These are phyloP conservation scores for Scutellaria barbata DNA, from an alignment of 257 asterid species.

Conservation along the genomic window DNA sequence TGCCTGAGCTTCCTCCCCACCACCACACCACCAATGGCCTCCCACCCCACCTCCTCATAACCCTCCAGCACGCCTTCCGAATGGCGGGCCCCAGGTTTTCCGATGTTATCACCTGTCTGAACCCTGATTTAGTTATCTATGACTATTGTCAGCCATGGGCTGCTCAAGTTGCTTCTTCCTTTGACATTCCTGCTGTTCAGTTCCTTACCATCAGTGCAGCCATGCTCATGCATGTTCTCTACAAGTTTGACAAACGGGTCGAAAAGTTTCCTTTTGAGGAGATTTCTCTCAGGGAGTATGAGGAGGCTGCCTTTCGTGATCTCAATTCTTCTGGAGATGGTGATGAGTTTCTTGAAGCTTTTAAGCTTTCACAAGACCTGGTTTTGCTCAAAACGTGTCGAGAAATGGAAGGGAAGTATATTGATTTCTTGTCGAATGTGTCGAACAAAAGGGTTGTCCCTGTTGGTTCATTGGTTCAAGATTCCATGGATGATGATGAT, in stretches of 20 bases:
- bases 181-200: conserved; percentile 53
- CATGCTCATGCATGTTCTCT: conserved; percentile 29
- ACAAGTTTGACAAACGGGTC: conserved; percentile 2
- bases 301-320: conserved; percentile 21
- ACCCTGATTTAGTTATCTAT: conserved; percentile 58
- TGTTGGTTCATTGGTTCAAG: conserved; percentile 50
- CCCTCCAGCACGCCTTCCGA: conserved; percentile 47
- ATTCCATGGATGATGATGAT: not conserved
- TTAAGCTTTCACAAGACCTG: conserved; percentile 17
- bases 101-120: conserved; percentile 39
- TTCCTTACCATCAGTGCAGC: conserved; percentile 46
- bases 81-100: conserved; percentile 43
- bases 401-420: conserved; percentile 58
- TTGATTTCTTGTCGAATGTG: conserved; percentile 42
- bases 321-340: conserved; percentile 9
- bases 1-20: conserved; percentile 50
- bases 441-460: conserved; percentile 47
- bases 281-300: conserved; percentile 38
- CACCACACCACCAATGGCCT: conserved; percentile 68
- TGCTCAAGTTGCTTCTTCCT: conserved; percentile 18
- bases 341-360: conserved; percentile 10
- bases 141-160: conserved; percentile 61
- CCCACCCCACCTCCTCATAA: conserved; percentile 50
- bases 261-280: conserved; percentile 49
- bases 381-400: conserved; percentile 47